Evolutionary conservation across 176 grass and related monocot genomes (phyloP).

Genomic region (Avena eriantha): DNA sequence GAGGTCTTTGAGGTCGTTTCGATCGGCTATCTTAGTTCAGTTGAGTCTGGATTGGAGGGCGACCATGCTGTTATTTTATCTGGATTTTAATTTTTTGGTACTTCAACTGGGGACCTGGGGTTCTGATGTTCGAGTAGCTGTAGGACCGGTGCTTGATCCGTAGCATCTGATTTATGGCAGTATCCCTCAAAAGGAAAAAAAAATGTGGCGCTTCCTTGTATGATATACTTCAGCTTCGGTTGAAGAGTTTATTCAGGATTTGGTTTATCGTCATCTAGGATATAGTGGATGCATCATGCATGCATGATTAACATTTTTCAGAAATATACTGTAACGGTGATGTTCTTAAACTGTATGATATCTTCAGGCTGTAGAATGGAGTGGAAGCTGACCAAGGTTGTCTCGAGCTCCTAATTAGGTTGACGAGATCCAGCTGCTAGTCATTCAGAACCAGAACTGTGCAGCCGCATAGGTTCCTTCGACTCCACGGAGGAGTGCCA

Average conservation of each 20-base stretch:
- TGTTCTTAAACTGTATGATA: not conserved
- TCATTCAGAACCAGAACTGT: slow-evolving; percentile 18
- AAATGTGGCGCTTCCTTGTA: not conserved
- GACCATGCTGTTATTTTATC: not conserved
- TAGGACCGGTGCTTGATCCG: slow-evolving; percentile 25
- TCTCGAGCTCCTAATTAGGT: not conserved
- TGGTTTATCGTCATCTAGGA: not conserved
- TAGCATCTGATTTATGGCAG: not conserved
- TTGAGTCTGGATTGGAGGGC: not conserved
- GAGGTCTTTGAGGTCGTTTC: not conserved
- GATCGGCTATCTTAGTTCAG: not conserved
- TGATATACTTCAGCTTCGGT: not conserved
- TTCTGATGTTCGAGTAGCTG: slow-evolving; percentile 7
- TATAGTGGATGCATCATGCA: not conserved
- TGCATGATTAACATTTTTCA: not conserved
- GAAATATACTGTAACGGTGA: not conserved
- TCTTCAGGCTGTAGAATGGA: slow-evolving; percentile 45
- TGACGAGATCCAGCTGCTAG: not conserved
- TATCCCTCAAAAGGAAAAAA: not conserved
- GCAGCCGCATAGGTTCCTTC: not conserved
- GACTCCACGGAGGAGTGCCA: not conserved
- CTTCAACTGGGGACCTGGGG: not conserved
- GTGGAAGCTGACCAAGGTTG: slow-evolving; percentile 10
- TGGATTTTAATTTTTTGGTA: not conserved
- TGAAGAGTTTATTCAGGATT: not conserved